Percentiles rank a stretch among this genome's conserved stretches.
Conservation (phyloP, 2,329 filamentous ascomycete genomes). For the Fusarium ambrosium region DNA sequence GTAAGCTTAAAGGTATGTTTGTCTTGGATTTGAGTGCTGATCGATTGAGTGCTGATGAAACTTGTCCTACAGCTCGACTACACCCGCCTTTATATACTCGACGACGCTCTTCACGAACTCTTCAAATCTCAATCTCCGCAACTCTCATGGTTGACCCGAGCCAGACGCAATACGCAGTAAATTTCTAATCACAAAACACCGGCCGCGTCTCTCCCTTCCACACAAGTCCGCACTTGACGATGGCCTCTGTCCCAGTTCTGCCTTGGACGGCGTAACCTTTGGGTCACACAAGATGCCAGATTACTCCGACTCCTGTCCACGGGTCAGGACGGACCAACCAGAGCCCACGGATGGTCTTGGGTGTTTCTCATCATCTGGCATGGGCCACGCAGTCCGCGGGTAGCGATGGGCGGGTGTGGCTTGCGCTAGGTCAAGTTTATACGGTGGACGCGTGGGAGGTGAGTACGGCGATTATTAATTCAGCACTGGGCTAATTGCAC, state of each 20-base stretch:
- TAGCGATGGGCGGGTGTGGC: constrained; percentile 27
- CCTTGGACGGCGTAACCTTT: constrained; percentile 13
- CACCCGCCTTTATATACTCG: constrained; percentile 31
- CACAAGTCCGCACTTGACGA: constrained; percentile 24
- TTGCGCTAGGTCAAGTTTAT: constrained; percentile 25
- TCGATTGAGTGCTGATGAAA: constrained; percentile 23
- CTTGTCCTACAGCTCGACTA: neutral
- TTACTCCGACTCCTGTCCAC: constrained; percentile 29
- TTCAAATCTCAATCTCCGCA: constrained; percentile 14
- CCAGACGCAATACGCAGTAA: neutral
- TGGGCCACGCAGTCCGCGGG: constrained; percentile 26
- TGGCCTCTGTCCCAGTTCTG: neutral
- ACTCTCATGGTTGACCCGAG: neutral
- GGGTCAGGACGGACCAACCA: constrained; percentile 12
- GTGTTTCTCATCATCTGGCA: constrained; percentile 37
- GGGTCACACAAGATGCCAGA: constrained; percentile 15
- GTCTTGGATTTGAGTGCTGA: constrained; percentile 1
- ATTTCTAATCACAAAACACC: constrained; percentile 27
- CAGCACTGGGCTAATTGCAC: constrained; percentile 5
- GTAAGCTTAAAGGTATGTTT: constrained; percentile 4
- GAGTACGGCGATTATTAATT: constrained; percentile 43
- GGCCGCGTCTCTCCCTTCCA: constrained; percentile 6
- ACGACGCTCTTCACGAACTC: neutral
- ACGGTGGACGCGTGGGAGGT: constrained; percentile 6
- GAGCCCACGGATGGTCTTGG: constrained; percentile 8